Base-by-base conservation (phyloP, 805 yeast genomes). In the Candida qinlingensis region DNA sequence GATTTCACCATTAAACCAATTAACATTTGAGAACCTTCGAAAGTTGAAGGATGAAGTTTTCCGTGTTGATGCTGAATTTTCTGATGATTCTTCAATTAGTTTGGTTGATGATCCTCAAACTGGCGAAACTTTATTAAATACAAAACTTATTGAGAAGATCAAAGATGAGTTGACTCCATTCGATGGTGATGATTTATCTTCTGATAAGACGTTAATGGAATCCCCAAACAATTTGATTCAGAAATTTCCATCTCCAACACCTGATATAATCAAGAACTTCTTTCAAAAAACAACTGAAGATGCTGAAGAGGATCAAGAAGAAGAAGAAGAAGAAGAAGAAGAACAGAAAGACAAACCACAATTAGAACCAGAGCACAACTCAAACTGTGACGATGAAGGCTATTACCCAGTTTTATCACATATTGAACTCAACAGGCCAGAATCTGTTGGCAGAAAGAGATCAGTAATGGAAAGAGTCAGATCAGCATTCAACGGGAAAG, bases 1-100 rank as follows among this genome's bases (percentile, higher is more conserved):
- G 3, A 48, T 48, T 26, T 46, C 50, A 25, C 56, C 58, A 12
- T 43, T 53, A 8, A 51, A 54, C 39, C 56, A 54, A 19, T 37
- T 54, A 31, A 47, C 46, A 9, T 54, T 51, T 41, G 55, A 54
- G 19, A 50, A 44, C 9, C 48, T 54, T 31, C 49, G 51, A 36
- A 39, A 34, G 28, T 38, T 54, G 34, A 54, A 47, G 35, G 19
- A 44, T 9, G 44, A 39, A 30, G 43, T 45, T 7, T 45, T 45
- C 13, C 35, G 34, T 26, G 39, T 47, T 6, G 29, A 48, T 11
- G 50, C 51, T 6, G 48, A 48, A 7, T 49, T 51, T 6, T 51
- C 52, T 6, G 51, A 47, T 42, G 50, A 47, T 41, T 48, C 56
- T 11, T 41, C 37, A 25, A 31, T 30, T 5, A 38, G 44, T 33